Conservation (phyloP, 2,329 filamentous ascomycete species). For the Alternaria gaisen region DNA sequence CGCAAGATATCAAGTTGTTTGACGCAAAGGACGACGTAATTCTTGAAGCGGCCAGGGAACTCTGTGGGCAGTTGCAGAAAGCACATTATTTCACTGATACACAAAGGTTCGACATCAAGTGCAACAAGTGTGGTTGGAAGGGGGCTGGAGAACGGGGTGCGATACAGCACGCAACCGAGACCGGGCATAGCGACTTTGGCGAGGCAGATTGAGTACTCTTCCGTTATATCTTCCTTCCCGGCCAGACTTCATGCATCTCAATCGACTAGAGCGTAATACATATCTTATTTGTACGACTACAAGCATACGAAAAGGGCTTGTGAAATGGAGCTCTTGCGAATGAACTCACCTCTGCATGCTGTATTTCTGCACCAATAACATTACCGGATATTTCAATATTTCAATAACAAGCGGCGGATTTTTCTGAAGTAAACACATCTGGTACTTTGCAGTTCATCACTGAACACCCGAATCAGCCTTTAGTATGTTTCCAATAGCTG, state of each 20-base stretch:
- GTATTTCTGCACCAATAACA: background rate
- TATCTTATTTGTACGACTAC: background rate
- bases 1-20: slow-evolving; percentile 82
- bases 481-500: no score
- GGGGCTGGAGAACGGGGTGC: slow-evolving; percentile 73
- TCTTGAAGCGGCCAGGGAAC: slow-evolving; percentile 65
- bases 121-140: slow-evolving; percentile 75
- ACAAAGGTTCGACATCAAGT: slow-evolving; percentile 78
- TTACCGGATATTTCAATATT: background rate
- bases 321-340: background rate
- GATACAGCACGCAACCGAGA: slow-evolving; percentile 67
- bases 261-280: background rate
- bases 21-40: slow-evolving; percentile 64
- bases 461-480: no score
- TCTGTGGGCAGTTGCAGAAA: slow-evolving; percentile 68
- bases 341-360: background rate
- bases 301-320: background rate
- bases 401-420: background rate
- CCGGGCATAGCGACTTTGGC: slow-evolving; percentile 56
- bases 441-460: no score
- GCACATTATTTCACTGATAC: slow-evolving; percentile 91
- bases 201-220: slow-evolving; percentile 34
- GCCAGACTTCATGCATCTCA: background rate
- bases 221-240: background rate
- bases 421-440: background rate